These are phyloP conservation scores for Marasmius tenuissimus DNA, from an alignment of 1,284 basidiomycete genomes.

Conservation along the genomic window DNA sequence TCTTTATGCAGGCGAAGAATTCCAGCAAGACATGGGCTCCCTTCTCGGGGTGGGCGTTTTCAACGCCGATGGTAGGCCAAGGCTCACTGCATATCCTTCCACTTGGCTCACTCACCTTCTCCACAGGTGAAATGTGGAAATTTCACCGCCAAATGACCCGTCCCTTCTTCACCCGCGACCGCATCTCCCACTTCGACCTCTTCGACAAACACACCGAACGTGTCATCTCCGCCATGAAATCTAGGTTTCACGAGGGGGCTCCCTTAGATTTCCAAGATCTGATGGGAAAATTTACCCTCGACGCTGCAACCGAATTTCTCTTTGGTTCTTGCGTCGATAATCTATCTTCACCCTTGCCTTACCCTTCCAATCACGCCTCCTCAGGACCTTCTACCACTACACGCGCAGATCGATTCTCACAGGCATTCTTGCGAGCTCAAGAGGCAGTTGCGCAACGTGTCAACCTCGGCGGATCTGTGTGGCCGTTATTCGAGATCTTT, in stretches of 20 bases:
- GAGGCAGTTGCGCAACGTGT: constrained; percentile 26
- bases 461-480: constrained; percentile 28
- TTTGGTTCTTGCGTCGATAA: constrained; percentile 40
- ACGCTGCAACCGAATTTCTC: constrained; percentile 47
- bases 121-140: constrained; percentile 50
- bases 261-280: constrained; percentile 53
- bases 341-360: constrained; percentile 33
- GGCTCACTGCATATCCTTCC: not conserved
- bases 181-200: constrained; percentile 53
- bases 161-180: constrained; percentile 54
- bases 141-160: constrained; percentile 60
- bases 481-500: constrained; percentile 41
- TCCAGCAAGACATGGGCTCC: constrained; percentile 34
- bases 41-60: constrained; percentile 60
- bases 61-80: constrained; percentile 52
- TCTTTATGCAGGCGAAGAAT: constrained; percentile 29
- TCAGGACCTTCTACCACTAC: constrained; percentile 3
- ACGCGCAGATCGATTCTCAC: constrained; percentile 30
- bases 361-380: constrained; percentile 30
- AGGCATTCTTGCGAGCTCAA: constrained; percentile 27
- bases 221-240: constrained; percentile 27
- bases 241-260: constrained; percentile 4
- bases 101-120: not conserved
- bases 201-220: constrained; percentile 47
- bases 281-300: constrained; percentile 42